Conservation (phyloP, 1,284 basidiomycete genomes). For the Tilletia setariae region DNA sequence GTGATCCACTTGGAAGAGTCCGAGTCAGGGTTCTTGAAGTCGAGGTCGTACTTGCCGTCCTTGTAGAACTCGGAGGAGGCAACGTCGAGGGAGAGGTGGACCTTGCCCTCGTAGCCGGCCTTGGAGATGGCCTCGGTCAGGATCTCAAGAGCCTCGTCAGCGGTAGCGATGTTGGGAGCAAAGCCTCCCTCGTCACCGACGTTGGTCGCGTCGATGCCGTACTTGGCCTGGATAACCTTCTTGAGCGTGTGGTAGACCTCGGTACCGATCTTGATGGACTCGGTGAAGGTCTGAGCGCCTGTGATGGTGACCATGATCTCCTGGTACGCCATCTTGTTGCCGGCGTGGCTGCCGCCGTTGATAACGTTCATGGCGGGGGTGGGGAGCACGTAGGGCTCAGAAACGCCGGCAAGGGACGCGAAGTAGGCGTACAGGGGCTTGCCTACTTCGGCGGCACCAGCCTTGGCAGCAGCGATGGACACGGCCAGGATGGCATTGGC, state of each 20-base stretch:
- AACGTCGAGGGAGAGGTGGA: slow-evolving; percentile 98
- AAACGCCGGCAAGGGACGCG: slow-evolving; percentile 88
- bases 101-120: slow-evolving; percentile 96
- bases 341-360: slow-evolving; percentile 99
- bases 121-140: slow-evolving; percentile 92
- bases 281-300: slow-evolving; percentile 94
- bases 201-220: slow-evolving; percentile 98
- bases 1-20: slow-evolving; percentile 91
- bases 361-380: slow-evolving; percentile 88
- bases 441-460: slow-evolving; percentile 69
- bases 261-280: slow-evolving; percentile 97
- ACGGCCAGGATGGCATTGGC: slow-evolving; percentile 99
- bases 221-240: slow-evolving; percentile 98
- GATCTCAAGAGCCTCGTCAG: slow-evolving; percentile 96
- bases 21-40: slow-evolving; percentile 99
- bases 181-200: slow-evolving; percentile 99
- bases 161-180: slow-evolving; percentile 93
- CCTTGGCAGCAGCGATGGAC: slow-evolving; percentile 91
- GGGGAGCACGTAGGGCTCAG: slow-evolving; percentile 75
- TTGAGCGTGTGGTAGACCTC: slow-evolving; percentile 99
- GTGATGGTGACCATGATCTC: slow-evolving; percentile 99
- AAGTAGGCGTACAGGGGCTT: slow-evolving; percentile 96
- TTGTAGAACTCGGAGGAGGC: slow-evolving; percentile 99
- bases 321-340: slow-evolving; percentile 79
- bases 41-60: slow-evolving; percentile 98